A percentile compares a stretch with the other conserved stretches of the same genome.
Conservation (phyloP, 2,329 filamentous ascomycete species). For the Ophiostoma fasciatum region DNA sequence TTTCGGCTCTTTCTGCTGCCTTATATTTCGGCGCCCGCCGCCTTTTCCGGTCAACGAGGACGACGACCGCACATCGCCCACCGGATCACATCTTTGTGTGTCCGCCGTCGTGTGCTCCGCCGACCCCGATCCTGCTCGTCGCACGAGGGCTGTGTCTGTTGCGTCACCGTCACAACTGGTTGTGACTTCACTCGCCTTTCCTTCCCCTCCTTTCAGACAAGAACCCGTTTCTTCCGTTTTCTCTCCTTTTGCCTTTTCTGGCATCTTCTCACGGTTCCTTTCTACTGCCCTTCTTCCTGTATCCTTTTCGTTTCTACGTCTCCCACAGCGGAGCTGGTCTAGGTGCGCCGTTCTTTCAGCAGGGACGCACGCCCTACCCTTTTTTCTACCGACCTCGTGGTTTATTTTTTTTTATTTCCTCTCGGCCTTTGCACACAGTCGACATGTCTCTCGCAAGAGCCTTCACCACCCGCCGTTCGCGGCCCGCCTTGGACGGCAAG, state of each 20-base stretch:
- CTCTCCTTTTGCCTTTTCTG: neutral
- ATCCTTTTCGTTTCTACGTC: conserved; percentile 1
- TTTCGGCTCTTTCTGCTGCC: neutral
- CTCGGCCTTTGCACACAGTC: neutral
- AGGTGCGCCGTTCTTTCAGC: no score
- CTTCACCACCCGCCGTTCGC: conserved; percentile 54
- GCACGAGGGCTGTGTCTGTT: neutral
- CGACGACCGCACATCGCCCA: conserved; percentile 1
- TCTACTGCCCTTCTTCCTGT: neutral
- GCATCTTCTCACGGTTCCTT: neutral
- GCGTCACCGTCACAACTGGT: conserved; percentile 10
- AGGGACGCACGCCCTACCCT: no score
- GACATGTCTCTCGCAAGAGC: conserved; percentile 44
- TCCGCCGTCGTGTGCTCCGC: neutral
- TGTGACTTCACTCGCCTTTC: conserved; percentile 7
- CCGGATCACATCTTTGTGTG: neutral
- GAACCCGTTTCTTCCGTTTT: conserved; percentile 1
- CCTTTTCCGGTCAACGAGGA: conserved; percentile 6
- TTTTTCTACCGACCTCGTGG: no score
- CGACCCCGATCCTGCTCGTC: no score
- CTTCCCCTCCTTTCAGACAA: neutral
- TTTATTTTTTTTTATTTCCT: neutral
- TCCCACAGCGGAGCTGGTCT: no score
- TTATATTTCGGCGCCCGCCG: conserved; percentile 2
- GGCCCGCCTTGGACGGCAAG: conserved; percentile 31